Evolutionary conservation across 225 moss, liverwort and hornwort species (phyloP).

Genomic region (Physcomitrellopsis africana): DNA sequence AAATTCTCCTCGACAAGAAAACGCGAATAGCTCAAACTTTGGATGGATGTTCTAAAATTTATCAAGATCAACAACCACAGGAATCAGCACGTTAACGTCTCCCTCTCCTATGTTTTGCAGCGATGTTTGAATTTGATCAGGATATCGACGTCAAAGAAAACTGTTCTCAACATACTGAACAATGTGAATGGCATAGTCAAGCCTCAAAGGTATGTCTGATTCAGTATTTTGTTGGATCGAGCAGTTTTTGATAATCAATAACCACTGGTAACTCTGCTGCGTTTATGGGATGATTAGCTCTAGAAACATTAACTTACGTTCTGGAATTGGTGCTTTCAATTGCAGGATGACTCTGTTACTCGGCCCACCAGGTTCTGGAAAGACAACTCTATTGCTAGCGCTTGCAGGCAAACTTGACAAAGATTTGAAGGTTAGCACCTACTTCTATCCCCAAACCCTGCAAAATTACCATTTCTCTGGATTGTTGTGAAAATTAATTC

Average conservation of each 20-base stretch:
- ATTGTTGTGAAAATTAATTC: too few relatives aligned
- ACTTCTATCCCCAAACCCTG: slow-evolving; percentile 23
- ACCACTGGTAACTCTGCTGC: background rate
- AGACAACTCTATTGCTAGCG: slow-evolving; percentile 58
- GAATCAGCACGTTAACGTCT: background rate
- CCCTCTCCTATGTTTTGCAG: slow-evolving; percentile 31
- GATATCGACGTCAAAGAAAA: slow-evolving; percentile 57
- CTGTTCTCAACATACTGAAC: slow-evolving; percentile 55
- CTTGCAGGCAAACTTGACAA: slow-evolving; percentile 68
- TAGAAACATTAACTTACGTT: background rate
- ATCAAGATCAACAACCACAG: too few relatives aligned
- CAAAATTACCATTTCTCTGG: background rate
- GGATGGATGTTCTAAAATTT: too few relatives aligned
- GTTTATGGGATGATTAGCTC: background rate
- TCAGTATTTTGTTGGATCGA: background rate
- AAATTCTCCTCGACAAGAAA: too few relatives aligned
- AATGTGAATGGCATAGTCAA: slow-evolving; percentile 59
- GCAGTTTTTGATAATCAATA: background rate
- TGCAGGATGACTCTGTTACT: slow-evolving; percentile 66
- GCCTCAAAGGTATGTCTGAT: slow-evolving; percentile 44
- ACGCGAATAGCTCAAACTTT: too few relatives aligned
- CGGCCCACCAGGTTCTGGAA: slow-evolving; percentile 62
- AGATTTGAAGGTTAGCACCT: slow-evolving; percentile 47
- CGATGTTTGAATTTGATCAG: slow-evolving; percentile 43
- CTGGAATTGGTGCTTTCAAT: slow-evolving; percentile 9